A percentile compares a stretch with the other conserved stretches of the same genome.
These are phyloP conservation scores for Microbotryum saponariae DNA, from an alignment of 1,284 basidiomycete genomes.

Conservation along the genomic window DNA sequence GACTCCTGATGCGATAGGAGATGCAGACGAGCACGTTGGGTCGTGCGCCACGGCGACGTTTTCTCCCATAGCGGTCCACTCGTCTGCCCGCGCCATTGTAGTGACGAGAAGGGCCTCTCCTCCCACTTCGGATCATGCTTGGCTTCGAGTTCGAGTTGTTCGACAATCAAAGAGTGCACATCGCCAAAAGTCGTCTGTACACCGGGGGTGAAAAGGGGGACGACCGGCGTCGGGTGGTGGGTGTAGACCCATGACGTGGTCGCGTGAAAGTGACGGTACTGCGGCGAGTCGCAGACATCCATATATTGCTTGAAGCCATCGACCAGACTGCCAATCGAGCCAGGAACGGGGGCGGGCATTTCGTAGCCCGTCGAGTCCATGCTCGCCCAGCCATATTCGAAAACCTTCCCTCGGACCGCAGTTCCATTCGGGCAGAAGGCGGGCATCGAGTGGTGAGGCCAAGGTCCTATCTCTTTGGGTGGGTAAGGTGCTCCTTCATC, in stretches of 20 bases:
- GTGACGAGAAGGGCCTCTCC: slow-evolving; percentile 28
- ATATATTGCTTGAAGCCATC: slow-evolving; percentile 32
- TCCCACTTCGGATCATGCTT: slow-evolving; percentile 31
- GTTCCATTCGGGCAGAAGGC: slow-evolving; percentile 31
- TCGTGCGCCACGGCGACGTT: slow-evolving; percentile 27
- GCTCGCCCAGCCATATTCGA: slow-evolving; percentile 29
- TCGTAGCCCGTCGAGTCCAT: slow-evolving; percentile 31
- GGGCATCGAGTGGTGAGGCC: slow-evolving; percentile 33
- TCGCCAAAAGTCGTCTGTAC: slow-evolving; percentile 32
- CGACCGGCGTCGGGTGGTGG: slow-evolving; percentile 33
- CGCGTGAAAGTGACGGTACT: slow-evolving; percentile 36
- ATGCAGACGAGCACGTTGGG: slow-evolving; percentile 30
- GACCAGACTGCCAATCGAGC: slow-evolving; percentile 29
- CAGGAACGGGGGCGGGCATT: slow-evolving; percentile 19
- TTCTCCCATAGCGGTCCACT: slow-evolving; percentile 31
- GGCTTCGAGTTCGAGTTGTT: slow-evolving; percentile 33
- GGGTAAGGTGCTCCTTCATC: slow-evolving; percentile 28
- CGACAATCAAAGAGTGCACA: slow-evolving; percentile 34
- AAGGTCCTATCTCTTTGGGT: slow-evolving; percentile 30
- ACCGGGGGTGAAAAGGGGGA: slow-evolving; percentile 35
- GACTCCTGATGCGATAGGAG: slow-evolving; percentile 28
- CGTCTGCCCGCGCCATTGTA: slow-evolving; percentile 33
- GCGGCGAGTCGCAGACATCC: slow-evolving; percentile 35
- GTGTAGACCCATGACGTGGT: slow-evolving; percentile 35
- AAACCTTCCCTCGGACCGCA: slow-evolving; percentile 26